Conservation (phyloP, 2,329 filamentous ascomycete species). For the Onygenales sp. region DNA sequence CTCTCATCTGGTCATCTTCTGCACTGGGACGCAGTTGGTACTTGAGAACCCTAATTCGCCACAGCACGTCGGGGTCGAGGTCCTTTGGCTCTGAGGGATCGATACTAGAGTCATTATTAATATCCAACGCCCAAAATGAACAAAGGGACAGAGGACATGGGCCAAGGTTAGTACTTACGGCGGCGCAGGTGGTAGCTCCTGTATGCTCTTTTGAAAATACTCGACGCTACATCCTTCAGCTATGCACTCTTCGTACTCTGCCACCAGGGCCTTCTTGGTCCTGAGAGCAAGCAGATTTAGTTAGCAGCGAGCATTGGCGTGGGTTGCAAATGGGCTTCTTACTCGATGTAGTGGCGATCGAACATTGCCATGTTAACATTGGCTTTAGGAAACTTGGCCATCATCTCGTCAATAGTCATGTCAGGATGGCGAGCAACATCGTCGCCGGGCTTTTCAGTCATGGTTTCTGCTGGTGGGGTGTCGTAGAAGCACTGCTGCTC, state of each 20-base stretch:
- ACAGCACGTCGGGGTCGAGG: neutral
- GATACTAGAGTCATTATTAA: neutral
- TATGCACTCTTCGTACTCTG: neutral
- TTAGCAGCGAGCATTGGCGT: neutral
- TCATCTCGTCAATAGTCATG: slow-evolving; percentile 2
- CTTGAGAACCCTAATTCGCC: neutral
- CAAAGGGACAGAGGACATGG: neutral
- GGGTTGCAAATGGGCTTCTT: neutral
- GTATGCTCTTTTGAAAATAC: neutral
- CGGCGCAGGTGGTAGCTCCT: neutral
- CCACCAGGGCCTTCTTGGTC: neutral
- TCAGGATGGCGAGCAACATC: neutral
- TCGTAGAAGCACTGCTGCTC: too few relatives aligned
- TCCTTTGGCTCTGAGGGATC: neutral
- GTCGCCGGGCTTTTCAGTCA: neutral
- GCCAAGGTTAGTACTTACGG: neutral
- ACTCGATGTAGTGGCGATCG: neutral
- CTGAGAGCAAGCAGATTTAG: neutral
- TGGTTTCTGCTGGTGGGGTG: neutral
- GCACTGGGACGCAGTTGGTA: neutral
- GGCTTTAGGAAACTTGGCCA: neutral
- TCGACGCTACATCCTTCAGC: neutral
- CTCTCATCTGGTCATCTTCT: neutral
- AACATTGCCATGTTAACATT: slow-evolving; percentile 1
- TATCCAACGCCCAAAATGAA: neutral